phyloP scores from a whole-genome alignment of 2,329 filamentous ascomycete genomes.

The Rutstroemia sp. region DNA sequence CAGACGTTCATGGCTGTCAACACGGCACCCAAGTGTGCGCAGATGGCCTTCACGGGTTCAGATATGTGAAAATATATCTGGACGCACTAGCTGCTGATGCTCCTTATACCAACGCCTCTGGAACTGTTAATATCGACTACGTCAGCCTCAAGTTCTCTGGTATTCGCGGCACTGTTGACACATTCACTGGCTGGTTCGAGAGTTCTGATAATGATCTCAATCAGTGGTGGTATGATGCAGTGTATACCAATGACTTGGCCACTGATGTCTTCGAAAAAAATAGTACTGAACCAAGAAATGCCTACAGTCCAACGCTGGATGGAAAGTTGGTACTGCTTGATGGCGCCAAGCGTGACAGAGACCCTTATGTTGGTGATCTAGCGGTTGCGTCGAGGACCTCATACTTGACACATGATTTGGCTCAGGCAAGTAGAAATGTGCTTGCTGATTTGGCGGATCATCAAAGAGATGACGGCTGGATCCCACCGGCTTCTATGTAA shows the following conservation, averaged over 20 bases:
- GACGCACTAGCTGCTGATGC: slow-evolving; percentile 37
- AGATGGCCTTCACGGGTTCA: slow-evolving; percentile 46
- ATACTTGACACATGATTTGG: slow-evolving; percentile 39
- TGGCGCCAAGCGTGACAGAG: slow-evolving; percentile 44
- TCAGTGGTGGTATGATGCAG: slow-evolving; percentile 46
- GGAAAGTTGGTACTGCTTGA: slow-evolving; percentile 42
- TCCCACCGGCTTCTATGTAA: slow-evolving; percentile 45
- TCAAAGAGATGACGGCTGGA: slow-evolving; percentile 45
- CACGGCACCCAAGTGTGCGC: slow-evolving; percentile 38
- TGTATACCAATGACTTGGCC: slow-evolving; percentile 44
- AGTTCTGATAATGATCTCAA: slow-evolving; percentile 42
- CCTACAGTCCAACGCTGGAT: slow-evolving; percentile 36
- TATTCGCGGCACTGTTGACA: slow-evolving; percentile 40
- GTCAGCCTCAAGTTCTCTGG: slow-evolving; percentile 38
- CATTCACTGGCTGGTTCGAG: slow-evolving; percentile 45
- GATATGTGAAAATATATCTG: slow-evolving; percentile 43
- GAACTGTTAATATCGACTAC: slow-evolving; percentile 37
- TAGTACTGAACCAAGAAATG: slow-evolving; percentile 41
- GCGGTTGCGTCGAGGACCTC: slow-evolving; percentile 41
- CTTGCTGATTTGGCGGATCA: slow-evolving; percentile 42
- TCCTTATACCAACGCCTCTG: slow-evolving; percentile 37
- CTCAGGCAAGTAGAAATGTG: slow-evolving; percentile 38
- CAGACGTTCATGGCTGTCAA: slow-evolving; percentile 37
- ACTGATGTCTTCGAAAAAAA: slow-evolving; percentile 40
- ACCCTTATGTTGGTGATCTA: slow-evolving; percentile 46